A percentile compares a stretch with the other conserved stretches of the same genome.
phyloP scores from a whole-genome alignment of 345 rosid genomes.

The Capsella bursapastoris region DNA sequence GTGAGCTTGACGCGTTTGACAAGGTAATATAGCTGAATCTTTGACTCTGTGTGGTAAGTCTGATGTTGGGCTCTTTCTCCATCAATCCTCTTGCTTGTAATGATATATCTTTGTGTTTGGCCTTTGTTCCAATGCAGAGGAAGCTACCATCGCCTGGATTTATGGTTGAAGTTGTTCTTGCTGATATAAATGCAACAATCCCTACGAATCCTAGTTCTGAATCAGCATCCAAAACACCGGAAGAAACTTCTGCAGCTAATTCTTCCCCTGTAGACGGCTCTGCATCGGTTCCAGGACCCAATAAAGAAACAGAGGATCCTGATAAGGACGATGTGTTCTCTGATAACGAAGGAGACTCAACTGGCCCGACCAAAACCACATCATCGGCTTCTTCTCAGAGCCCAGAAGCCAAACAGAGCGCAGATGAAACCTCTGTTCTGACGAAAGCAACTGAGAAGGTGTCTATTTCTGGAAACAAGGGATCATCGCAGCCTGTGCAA shows the following conservation, averaged over 20 bases:
- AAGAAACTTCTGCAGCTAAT: conserved; percentile 50
- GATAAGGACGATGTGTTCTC: conserved; percentile 84
- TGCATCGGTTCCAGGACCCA: conserved; percentile 49
- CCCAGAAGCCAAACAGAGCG: conserved; percentile 38
- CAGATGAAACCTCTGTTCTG: conserved; percentile 53
- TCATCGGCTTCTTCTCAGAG: conserved; percentile 39
- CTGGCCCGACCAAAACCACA: conserved; percentile 36
- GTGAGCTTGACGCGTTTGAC: conserved; percentile 78
- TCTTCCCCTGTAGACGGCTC: conserved; percentile 44
- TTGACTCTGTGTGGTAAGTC: conserved; percentile 6
- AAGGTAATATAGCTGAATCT: conserved; percentile 55
- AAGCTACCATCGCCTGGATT: conserved; percentile 88
- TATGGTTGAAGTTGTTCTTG: conserved; percentile 77
- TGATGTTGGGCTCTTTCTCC: conserved; percentile 21
- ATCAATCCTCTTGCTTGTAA: not conserved
- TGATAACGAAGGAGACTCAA: conserved; percentile 57
- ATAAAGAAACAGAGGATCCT: conserved; percentile 46
- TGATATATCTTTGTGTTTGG: conserved; percentile 29
- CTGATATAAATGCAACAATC: conserved; percentile 50
- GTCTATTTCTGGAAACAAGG: conserved; percentile 49
- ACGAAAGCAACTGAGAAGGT: conserved; percentile 54
- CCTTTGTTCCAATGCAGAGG: conserved; percentile 55
- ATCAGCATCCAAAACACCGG: conserved; percentile 46
- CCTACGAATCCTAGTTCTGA: conserved; percentile 44
- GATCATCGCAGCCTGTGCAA: conserved; percentile 42